A percentile compares a stretch with the other conserved stretches of the same genome.
phyloP scores from a whole-genome alignment of 106 monocot species.

The Iris macrosiphon region DNA sequence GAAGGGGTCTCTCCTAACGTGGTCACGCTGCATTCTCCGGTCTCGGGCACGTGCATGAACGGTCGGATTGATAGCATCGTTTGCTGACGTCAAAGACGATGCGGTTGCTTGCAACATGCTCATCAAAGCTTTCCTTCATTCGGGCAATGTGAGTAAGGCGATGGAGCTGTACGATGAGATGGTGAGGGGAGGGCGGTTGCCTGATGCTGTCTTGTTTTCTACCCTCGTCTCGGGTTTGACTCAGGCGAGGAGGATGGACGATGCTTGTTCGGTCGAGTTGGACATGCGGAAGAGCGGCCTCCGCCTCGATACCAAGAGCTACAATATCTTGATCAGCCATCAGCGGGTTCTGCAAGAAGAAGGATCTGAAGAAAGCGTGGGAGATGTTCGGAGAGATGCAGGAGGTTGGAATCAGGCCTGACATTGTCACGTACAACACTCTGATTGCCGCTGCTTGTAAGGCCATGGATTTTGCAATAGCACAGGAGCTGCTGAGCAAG shows the following conservation, averaged over 20 bases:
- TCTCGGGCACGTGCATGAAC: slow-evolving; percentile 55
- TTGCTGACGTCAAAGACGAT: slow-evolving; percentile 40
- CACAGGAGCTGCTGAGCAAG: slow-evolving; percentile 31
- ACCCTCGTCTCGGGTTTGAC: slow-evolving; percentile 75
- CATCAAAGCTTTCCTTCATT: slow-evolving; percentile 63
- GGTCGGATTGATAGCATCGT: slow-evolving; percentile 26
- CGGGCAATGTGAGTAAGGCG: slow-evolving; percentile 53
- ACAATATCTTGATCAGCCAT: slow-evolving; percentile 70
- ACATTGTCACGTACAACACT: slow-evolving; percentile 71
- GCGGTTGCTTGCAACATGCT: slow-evolving; percentile 49
- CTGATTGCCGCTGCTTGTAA: slow-evolving; percentile 51
- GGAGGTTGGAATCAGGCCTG: slow-evolving; percentile 34
- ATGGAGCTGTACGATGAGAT: slow-evolving; percentile 72
- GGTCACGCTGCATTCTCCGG: slow-evolving; percentile 54
- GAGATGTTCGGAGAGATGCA: slow-evolving; percentile 53
- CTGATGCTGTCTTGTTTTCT: slow-evolving; percentile 54
- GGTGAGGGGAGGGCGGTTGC: slow-evolving; percentile 37
- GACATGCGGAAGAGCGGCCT: slow-evolving; percentile 55
- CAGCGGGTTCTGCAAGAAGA: slow-evolving; percentile 70
- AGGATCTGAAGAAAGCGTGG: slow-evolving; percentile 38
- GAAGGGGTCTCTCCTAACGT: slow-evolving; percentile 36
- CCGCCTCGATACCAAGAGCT: slow-evolving; percentile 46
- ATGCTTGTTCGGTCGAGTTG: slow-evolving; percentile 37
- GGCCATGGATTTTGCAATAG: slow-evolving; percentile 42
- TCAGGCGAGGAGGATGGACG: slow-evolving; percentile 39